phyloP scores from a whole-genome alignment of 257 asterid species.

The Phtheirospermum japonicum region DNA sequence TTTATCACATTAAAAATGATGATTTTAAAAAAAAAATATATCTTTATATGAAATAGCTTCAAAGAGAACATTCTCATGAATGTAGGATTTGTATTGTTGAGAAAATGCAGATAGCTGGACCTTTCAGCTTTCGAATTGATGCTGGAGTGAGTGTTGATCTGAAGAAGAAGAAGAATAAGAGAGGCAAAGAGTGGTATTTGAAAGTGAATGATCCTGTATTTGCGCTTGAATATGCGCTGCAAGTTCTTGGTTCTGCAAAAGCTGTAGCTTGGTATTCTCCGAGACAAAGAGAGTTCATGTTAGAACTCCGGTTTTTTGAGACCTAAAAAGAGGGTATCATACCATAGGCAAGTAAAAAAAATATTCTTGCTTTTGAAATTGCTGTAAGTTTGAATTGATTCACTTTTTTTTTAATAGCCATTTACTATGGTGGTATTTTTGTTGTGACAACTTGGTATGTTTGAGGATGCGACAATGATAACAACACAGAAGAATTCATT shows the following conservation, averaged over 20 bases:
- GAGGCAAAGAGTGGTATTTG: slow-evolving; percentile 33
- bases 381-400: no score
- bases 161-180: no score
- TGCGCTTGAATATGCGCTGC: slow-evolving; percentile 76
- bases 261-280: slow-evolving; percentile 89
- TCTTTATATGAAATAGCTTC: background rate
- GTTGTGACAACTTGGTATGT: no score
- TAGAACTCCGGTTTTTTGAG: slow-evolving; percentile 77
- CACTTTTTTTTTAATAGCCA: no score
- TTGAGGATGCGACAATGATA: no score
- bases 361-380: background rate
- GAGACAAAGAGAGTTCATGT: slow-evolving; percentile 71
- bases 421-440: no score
- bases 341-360: no score
- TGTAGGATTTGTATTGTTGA: background rate
- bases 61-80: background rate
- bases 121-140: slow-evolving; percentile 82
- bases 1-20: background rate
- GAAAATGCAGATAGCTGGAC: slow-evolving; percentile 69
- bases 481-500: no score
- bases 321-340: slow-evolving; percentile 24
- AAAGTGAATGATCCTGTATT: slow-evolving; percentile 55
- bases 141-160: slow-evolving; percentile 51
- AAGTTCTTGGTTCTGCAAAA: slow-evolving; percentile 82
- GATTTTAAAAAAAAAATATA: background rate